phyloP scores from a whole-genome alignment of 208 protist species.

The Wallacemonas sp. region DNA sequence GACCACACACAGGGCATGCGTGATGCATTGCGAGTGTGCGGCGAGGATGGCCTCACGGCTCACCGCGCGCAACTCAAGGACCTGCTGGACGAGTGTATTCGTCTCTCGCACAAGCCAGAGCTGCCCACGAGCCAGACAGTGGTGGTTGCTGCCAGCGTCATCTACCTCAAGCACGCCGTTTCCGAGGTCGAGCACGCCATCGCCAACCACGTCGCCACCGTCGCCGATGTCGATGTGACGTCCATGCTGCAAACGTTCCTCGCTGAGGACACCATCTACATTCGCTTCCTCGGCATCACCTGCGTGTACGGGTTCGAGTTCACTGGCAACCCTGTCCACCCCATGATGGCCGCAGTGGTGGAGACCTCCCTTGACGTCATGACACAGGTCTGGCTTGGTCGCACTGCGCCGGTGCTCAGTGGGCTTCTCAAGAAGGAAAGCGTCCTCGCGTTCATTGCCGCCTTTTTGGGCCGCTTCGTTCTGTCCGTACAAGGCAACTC shows the following conservation, averaged over 20 bases:
- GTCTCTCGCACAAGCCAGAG: constrained; percentile 24
- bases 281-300: constrained; percentile 55
- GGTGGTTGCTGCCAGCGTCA: constrained; percentile 44
- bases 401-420: constrained; percentile 31
- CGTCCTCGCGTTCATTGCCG: constrained; percentile 23
- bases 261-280: constrained; percentile 44
- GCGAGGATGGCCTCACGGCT: constrained; percentile 44
- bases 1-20: constrained; percentile 67
- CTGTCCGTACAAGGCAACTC: constrained; percentile 54
- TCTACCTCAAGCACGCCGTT: constrained; percentile 53
- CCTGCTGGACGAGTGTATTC: constrained; percentile 53
- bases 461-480: constrained; percentile 62
- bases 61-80: constrained; percentile 56
- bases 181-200: constrained; percentile 52
- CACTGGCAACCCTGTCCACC: constrained; percentile 54
- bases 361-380: constrained; percentile 27
- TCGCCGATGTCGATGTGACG: constrained; percentile 67
- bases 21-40: constrained; percentile 51
- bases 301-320: constrained; percentile 83
- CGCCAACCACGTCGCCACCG: constrained; percentile 42
- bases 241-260: constrained; percentile 77
- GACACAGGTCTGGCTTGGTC: constrained; percentile 17
- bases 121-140: background rate
- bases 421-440: constrained; percentile 19
- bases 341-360: constrained; percentile 46